A percentile compares a stretch with the other conserved stretches of the same genome.
Conservation (phyloP, 2,329 filamentous ascomycete genomes). For the Graphilbum fragrans region DNA sequence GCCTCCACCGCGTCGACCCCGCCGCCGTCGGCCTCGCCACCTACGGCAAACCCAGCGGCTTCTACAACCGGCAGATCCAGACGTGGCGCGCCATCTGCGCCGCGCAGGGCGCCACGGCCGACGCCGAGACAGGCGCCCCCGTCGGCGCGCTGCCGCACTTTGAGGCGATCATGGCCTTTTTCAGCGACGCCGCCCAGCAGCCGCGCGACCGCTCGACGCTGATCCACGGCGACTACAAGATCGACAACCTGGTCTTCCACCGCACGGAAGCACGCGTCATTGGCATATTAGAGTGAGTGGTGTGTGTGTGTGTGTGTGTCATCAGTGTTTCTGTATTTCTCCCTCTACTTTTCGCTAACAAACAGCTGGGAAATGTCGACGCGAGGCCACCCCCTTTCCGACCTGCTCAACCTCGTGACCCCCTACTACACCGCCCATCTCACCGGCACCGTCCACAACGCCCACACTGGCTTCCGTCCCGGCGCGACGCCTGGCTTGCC, state of each 20-base stretch:
- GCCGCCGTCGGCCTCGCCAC: constrained; percentile 52
- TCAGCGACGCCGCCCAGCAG: constrained; percentile 54
- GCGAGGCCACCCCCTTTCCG: constrained; percentile 87
- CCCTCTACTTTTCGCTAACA: neutral
- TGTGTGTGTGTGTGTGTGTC: neutral
- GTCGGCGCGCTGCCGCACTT: constrained; percentile 81
- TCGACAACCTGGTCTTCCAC: constrained; percentile 83
- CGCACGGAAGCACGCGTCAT: constrained; percentile 79
- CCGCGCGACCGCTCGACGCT: constrained; percentile 68
- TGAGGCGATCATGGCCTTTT: constrained; percentile 67
- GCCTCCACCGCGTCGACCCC: constrained; percentile 66
- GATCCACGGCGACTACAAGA: constrained; percentile 95
- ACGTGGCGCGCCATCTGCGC: constrained; percentile 72
- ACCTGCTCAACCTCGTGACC: constrained; percentile 67
- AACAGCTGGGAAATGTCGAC: constrained; percentile 91
- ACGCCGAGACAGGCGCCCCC: constrained; percentile 62
- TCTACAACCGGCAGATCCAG: constrained; percentile 75
- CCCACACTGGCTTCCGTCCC: constrained; percentile 43
- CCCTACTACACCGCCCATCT: constrained; percentile 30
- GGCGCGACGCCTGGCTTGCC: constrained; percentile 48
- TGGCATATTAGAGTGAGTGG: constrained; percentile 69
- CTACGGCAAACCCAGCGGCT: constrained; percentile 65
- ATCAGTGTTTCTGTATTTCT: neutral
- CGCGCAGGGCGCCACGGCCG: constrained; percentile 62
- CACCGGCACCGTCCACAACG: constrained; percentile 13